These are phyloP conservation scores for Streptanthus diversifolius DNA, from an alignment of 345 rosid genomes.

Conservation along the genomic window DNA sequence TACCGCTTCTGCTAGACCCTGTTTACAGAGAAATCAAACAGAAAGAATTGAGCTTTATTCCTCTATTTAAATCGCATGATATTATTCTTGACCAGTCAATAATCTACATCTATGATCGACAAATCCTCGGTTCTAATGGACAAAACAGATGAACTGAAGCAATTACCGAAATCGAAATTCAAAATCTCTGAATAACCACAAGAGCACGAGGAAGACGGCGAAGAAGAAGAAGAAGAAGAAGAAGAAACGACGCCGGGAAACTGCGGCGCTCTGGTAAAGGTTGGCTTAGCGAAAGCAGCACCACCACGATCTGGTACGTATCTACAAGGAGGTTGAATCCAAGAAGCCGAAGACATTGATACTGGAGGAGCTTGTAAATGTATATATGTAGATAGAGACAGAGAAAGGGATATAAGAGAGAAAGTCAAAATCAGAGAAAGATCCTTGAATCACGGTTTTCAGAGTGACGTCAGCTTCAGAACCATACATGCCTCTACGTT, in stretches of 20 bases:
- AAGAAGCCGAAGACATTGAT: constrained; percentile 36
- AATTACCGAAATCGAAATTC: constrained; percentile 49
- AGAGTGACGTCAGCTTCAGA: constrained; percentile 33
- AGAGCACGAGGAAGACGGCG: constrained; percentile 39
- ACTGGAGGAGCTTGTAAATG: background rate
- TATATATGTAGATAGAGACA: background rate
- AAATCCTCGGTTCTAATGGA: too few relatives aligned
- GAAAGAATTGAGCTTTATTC: background rate
- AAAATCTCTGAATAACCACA: constrained; percentile 44
- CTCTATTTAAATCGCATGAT: background rate
- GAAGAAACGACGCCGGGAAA: constrained; percentile 5
- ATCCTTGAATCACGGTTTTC: constrained; percentile 30
- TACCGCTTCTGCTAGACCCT: constrained; percentile 49
- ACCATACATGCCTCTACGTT: constrained; percentile 33
- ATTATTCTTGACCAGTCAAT: background rate
- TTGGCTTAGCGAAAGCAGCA: background rate
- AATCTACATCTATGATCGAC: background rate
- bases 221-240: constrained; percentile 31
- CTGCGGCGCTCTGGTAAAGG: background rate
- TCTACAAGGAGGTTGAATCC: constrained; percentile 32
- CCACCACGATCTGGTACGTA: constrained; percentile 17
- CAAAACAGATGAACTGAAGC: background rate
- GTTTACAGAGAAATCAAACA: constrained; percentile 18
- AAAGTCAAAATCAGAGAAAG: constrained; percentile 25
- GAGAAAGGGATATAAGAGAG: background rate